A percentile compares a stretch with the other conserved stretches of the same genome.
These are phyloP conservation scores for Prunus kanzakura DNA, from an alignment of 306 rosid genomes.

Conservation along the genomic window DNA sequence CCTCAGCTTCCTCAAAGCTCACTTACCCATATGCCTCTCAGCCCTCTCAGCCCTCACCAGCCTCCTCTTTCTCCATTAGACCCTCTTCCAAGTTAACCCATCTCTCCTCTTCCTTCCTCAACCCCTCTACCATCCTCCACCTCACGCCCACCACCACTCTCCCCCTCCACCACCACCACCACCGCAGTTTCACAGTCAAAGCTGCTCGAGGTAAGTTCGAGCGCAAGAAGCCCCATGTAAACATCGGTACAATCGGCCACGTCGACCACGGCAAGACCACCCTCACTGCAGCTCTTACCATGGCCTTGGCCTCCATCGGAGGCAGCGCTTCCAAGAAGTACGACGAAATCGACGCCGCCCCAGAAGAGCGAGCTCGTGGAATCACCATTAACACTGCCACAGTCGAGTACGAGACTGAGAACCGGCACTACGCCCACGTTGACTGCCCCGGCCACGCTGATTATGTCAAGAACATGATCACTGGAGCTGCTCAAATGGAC, in stretches of 20 bases:
- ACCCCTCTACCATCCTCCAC: conserved; percentile 58
- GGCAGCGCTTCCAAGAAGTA: conserved; percentile 66
- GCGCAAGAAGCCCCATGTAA: conserved; percentile 84
- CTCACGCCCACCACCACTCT: conserved; percentile 26
- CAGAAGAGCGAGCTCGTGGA: conserved; percentile 85
- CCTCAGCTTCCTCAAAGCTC: conserved; percentile 49
- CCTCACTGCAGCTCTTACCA: conserved; percentile 87
- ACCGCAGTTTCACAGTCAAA: conserved; percentile 48
- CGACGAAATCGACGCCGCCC: conserved; percentile 90
- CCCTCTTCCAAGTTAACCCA: conserved; percentile 36
- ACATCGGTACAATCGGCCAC: conserved; percentile 88
- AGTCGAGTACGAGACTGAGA: conserved; percentile 86
- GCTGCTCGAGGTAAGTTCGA: conserved; percentile 90
- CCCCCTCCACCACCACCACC: conserved; percentile 23
- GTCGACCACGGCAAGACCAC: conserved; percentile 95
- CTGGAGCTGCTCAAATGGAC: conserved; percentile 87
- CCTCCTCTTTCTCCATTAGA: conserved; percentile 23
- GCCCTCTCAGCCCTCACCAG: conserved; percentile 21
- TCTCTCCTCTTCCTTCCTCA: conserved; percentile 64
- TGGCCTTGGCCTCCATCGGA: conserved; percentile 72
- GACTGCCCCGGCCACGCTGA: conserved; percentile 90
- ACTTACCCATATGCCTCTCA: conserved; percentile 28
- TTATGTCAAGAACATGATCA: conserved; percentile 75
- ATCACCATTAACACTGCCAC: conserved; percentile 93
- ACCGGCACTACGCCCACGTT: conserved; percentile 81